Evolutionary conservation across 345 rosid genomes (phyloP).

Genomic region (Brassica rapa): DNA sequence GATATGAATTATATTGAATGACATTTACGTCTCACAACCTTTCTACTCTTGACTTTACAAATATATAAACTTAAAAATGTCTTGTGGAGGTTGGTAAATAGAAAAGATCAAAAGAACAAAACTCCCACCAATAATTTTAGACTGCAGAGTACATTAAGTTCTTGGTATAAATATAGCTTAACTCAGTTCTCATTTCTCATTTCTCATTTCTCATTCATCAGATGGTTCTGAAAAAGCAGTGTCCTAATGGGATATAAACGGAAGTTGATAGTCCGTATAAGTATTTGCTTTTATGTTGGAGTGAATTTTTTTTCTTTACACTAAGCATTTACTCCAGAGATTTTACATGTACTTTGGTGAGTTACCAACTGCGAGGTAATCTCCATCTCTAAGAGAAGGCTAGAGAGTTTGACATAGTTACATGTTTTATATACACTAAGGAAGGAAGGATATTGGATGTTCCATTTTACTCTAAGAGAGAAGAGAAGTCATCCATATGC

Average conservation of each 20-base stretch:
- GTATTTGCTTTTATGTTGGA: neutral
- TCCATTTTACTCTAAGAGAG: conserved; percentile 41
- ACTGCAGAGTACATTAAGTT: neutral
- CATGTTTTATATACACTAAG: conserved; percentile 28
- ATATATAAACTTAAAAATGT: conserved; percentile 1
- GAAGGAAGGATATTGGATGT: conserved; percentile 7
- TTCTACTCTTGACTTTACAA: neutral
- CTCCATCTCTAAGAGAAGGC: conserved; percentile 26
- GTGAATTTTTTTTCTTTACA: neutral
- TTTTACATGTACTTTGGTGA: conserved; percentile 16
- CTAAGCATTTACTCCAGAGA: conserved; percentile 3
- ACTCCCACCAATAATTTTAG: neutral
- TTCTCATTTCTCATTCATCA: conserved; percentile 12
- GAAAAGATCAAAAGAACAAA: neutral
- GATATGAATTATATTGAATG: neutral
- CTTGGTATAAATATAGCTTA: conserved; percentile 6
- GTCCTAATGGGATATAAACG: too few species aligned
- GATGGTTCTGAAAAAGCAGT: neutral
- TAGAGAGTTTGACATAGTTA: conserved; percentile 25
- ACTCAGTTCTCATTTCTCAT: conserved; percentile 13
- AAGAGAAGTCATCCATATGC: conserved; percentile 77
- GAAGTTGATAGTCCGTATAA: neutral
- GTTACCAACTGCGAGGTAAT: conserved; percentile 27
- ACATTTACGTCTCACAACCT: neutral
- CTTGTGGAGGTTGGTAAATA: neutral